A percentile compares a stretch with the other conserved stretches of the same genome.
Conservation (phyloP, 225 moss, liverwort and hornwort genomes). For the Antitrichia curtipendula region DNA sequence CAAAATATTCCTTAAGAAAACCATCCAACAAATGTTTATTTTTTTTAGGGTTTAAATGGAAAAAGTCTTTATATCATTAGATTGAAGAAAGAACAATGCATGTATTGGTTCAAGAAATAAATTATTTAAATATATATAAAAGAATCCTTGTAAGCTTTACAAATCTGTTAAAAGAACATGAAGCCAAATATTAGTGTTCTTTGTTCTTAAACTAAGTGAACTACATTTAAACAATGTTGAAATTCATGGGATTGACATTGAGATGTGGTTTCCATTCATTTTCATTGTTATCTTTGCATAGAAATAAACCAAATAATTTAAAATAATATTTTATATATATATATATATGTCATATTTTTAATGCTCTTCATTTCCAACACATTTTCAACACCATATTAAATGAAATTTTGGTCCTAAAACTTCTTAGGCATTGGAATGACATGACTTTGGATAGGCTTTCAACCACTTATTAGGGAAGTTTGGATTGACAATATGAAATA, state of each 20-base stretch:
- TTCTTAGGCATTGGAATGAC: not conserved
- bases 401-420: not conserved
- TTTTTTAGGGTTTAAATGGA: rapidly evolving
- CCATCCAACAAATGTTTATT: rapidly evolving
- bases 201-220: not conserved
- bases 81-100: not conserved
- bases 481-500: not conserved
- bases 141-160: not conserved
- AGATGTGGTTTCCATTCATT: not conserved
- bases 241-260: not conserved
- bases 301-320: not conserved
- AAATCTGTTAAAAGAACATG: not conserved
- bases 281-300: not conserved
- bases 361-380: not conserved
- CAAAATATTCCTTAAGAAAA: too few relatives aligned
- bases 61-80: not conserved
- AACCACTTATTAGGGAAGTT: not conserved
- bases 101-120: not conserved
- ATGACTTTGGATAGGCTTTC: not conserved
- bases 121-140: not conserved
- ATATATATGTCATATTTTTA: not conserved
- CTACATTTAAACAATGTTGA: not conserved
- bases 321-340: not conserved
- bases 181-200: too few relatives aligned
- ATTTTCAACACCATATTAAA: not conserved